Percentiles rank a stretch among this genome's conserved stretches.
These are phyloP conservation scores for Fusarium incarnatum DNA, from an alignment of 2,329 filamentous ascomycete species.

Conservation along the genomic window DNA sequence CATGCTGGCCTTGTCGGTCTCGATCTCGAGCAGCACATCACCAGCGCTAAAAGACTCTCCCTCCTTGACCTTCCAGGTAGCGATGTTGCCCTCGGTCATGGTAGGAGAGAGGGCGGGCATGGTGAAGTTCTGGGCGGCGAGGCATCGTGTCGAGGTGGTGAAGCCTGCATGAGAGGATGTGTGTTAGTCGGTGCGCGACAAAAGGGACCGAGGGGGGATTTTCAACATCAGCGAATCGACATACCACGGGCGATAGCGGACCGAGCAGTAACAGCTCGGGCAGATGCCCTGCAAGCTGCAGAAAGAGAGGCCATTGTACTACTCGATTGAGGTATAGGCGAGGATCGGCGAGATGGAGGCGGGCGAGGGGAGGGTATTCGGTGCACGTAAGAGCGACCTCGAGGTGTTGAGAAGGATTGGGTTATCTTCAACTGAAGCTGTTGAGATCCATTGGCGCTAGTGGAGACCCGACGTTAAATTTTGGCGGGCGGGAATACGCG, in stretches of 20 bases:
- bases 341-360: slow-evolving; percentile 35
- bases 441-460: slow-evolving; percentile 22
- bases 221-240: slow-evolving; percentile 43
- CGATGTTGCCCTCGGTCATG: slow-evolving; percentile 94
- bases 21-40: slow-evolving; percentile 90
- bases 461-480: slow-evolving; percentile 49
- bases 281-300: slow-evolving; percentile 72
- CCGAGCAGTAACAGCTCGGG: slow-evolving; percentile 64
- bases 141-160: slow-evolving; percentile 69
- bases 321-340: slow-evolving; percentile 45
- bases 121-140: slow-evolving; percentile 86
- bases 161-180: slow-evolving; percentile 63
- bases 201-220: slow-evolving; percentile 38
- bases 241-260: slow-evolving; percentile 68
- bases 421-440: slow-evolving; percentile 33
- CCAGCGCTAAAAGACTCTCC: slow-evolving; percentile 84
- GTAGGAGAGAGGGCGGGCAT: slow-evolving; percentile 94
- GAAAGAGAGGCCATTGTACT: slow-evolving; percentile 73
- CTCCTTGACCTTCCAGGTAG: slow-evolving; percentile 87
- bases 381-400: slow-evolving; percentile 40
- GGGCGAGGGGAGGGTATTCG: slow-evolving; percentile 29
- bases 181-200: slow-evolving; percentile 44
- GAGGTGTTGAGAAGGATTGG: slow-evolving; percentile 38
- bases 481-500: slow-evolving; percentile 44
- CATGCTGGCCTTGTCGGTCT: slow-evolving; percentile 95